These are phyloP conservation scores for Globisporangium camurandrum DNA, from an alignment of 352 stramenopile genomes.

Conservation along the genomic window DNA sequence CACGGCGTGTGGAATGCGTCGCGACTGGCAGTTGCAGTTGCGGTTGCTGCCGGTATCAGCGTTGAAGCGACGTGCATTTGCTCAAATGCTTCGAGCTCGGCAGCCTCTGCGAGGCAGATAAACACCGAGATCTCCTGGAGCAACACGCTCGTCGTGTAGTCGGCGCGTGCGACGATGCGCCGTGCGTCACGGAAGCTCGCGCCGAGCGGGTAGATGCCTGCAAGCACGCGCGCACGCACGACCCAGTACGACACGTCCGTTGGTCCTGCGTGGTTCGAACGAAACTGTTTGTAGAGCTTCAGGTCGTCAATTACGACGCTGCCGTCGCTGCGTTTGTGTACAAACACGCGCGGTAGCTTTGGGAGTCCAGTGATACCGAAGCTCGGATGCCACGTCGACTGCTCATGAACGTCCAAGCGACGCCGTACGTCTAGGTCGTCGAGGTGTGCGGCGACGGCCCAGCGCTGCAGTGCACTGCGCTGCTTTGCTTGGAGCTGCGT, in stretches of 20 bases:
- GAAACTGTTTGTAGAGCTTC: conserved; percentile 54
- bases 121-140: conserved; percentile 62
- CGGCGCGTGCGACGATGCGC: conserved; percentile 33
- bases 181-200: conserved; percentile 35
- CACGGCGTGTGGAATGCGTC: conserved; percentile 15
- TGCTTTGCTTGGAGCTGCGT: conserved; percentile 21
- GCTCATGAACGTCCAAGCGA: conserved; percentile 12
- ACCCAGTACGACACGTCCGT: conserved; percentile 72
- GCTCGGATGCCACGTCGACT: conserved; percentile 54
- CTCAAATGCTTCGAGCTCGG: conserved; percentile 26
- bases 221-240: conserved; percentile 42
- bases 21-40: not conserved
- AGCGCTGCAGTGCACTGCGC: conserved; percentile 19
- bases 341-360: conserved; percentile 35
- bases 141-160: conserved; percentile 52
- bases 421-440: conserved; percentile 8
- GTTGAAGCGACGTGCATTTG: not conserved
- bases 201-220: conserved; percentile 45
- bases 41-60: no score
- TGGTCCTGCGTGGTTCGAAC: conserved; percentile 47
- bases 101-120: conserved; percentile 39
- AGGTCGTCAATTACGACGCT: conserved; percentile 51
- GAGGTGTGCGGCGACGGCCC: conserved; percentile 15
- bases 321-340: conserved; percentile 24
- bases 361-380: conserved; percentile 47